A percentile compares a stretch with the other conserved stretches of the same genome.
These are phyloP conservation scores for Helianthus annuus DNA, from an alignment of 129 eudicot genomes.

Conservation along the genomic window DNA sequence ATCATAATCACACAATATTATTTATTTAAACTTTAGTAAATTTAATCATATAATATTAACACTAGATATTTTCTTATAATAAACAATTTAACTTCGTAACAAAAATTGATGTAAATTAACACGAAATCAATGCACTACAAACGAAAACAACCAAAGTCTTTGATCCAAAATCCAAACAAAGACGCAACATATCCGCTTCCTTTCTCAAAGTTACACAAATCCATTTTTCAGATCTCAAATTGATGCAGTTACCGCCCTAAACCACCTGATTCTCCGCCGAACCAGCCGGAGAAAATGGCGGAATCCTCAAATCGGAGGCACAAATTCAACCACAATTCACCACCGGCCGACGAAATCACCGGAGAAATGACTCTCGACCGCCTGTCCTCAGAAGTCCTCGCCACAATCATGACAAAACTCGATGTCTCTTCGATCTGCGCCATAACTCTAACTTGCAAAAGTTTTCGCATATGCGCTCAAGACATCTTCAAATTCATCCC, in stretches of 20 bases:
- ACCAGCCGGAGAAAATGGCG: constrained; percentile 37
- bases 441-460: constrained; percentile 64
- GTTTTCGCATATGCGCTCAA: constrained; percentile 56
- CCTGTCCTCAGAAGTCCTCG: constrained; percentile 66
- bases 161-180: not conserved
- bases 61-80: no score
- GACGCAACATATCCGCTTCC: constrained; percentile 22
- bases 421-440: constrained; percentile 87
- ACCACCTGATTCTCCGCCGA: constrained; percentile 20
- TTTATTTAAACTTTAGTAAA: no score
- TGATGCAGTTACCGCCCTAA: constrained; percentile 19
- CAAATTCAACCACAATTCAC: constrained; percentile 2
- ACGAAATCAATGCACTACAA: no score
- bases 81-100: no score
- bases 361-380: constrained; percentile 47
- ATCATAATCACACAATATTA: no score
- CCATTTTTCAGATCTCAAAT: constrained; percentile 8
- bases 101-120: no score
- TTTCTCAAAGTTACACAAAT: constrained; percentile 1
- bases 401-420: constrained; percentile 71
- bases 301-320: constrained; percentile 32
- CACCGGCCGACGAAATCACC: constrained; percentile 23
- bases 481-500: constrained; percentile 68
- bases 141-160: no score
- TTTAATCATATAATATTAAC: no score